Conservation (phyloP, 1,284 basidiomycete genomes). For the Xerocomus nothofagi region DNA sequence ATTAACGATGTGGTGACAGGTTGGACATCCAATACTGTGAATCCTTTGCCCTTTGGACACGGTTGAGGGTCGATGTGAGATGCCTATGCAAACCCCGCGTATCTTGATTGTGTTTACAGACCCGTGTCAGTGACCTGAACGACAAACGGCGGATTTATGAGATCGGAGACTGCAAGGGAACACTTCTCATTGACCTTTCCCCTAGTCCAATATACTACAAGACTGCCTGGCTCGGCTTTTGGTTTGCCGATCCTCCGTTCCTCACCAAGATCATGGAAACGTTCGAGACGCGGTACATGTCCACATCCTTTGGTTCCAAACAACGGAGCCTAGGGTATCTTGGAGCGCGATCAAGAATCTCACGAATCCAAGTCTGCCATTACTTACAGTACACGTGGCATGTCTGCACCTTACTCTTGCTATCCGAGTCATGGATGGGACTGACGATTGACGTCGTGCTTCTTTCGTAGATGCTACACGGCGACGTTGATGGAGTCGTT, state of each 20-base stretch:
- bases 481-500: constrained; percentile 55
- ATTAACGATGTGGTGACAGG: too few relatives aligned
- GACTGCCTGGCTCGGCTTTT: constrained; percentile 43
- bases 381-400: constrained; percentile 20
- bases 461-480: constrained; percentile 51
- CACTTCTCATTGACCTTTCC: constrained; percentile 44
- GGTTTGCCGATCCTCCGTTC: constrained; percentile 53
- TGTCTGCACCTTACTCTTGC: background rate
- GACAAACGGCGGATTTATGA: too few relatives aligned
- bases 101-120: too few relatives aligned
- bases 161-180: too few relatives aligned
- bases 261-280: constrained; percentile 61
- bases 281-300: constrained; percentile 55
- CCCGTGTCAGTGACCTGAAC: too few relatives aligned
- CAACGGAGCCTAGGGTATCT: constrained; percentile 1
- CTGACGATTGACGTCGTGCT: too few relatives aligned
- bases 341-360: constrained; percentile 19
- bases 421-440: too few relatives aligned
- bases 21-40: too few relatives aligned
- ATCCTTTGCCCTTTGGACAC: too few relatives aligned
- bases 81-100: too few relatives aligned
- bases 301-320: constrained; percentile 48
- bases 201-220: constrained; percentile 18
- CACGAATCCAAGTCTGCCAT: background rate
- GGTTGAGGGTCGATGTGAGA: too few relatives aligned